These are phyloP conservation scores for Lasiosphaeriaceae sp. DNA, from an alignment of 495 filamentous ascomycete genomes.

Conservation along the genomic window DNA sequence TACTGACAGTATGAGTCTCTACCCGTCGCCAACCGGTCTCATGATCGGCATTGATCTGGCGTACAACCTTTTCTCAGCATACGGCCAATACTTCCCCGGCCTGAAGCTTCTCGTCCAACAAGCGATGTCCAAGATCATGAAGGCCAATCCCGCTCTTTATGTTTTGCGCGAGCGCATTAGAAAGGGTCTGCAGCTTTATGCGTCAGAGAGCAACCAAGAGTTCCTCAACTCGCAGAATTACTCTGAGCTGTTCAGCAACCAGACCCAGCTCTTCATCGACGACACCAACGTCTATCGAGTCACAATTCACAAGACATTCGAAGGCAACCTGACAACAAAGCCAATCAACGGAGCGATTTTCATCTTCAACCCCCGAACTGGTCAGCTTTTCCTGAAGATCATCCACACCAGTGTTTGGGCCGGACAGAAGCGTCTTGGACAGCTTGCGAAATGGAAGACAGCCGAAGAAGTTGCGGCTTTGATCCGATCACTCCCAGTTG, in stretches of 20 bases:
- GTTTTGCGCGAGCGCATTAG: conserved; percentile 96
- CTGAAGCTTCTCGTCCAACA: conserved; percentile 95
- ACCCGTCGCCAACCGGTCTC: conserved; percentile 93
- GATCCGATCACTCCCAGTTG: conserved; percentile 93
- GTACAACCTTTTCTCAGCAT: conserved; percentile 97
- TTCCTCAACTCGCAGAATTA: conserved; percentile 99
- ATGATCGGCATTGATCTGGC: conserved; percentile 99
- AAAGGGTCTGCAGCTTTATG: conserved; percentile 97
- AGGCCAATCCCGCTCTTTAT: conserved; percentile 96
- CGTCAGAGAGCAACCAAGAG: conserved; percentile 98
- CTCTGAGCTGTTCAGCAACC: conserved; percentile 98
- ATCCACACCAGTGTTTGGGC: conserved; percentile 99
- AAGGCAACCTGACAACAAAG: conserved; percentile 98
- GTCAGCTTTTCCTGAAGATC: conserved; percentile 98
- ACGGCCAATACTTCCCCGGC: conserved; percentile 98
- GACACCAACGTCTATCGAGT: conserved; percentile 99
- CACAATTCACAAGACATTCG: conserved; percentile 99
- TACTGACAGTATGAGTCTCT: conserved; percentile 98
- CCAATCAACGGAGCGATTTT: conserved; percentile 99
- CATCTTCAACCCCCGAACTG: conserved; percentile 98
- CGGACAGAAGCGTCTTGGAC: conserved; percentile 97
- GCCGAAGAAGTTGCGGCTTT: conserved; percentile 99
- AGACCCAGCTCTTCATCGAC: conserved; percentile 98
- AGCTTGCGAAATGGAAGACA: conserved; percentile 99
- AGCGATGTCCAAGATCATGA: conserved; percentile 99